Percentiles rank a stretch among this genome's conserved stretches.
phyloP scores from a whole-genome alignment of 345 rosid genomes.

The Aquilaria malaccensis region DNA sequence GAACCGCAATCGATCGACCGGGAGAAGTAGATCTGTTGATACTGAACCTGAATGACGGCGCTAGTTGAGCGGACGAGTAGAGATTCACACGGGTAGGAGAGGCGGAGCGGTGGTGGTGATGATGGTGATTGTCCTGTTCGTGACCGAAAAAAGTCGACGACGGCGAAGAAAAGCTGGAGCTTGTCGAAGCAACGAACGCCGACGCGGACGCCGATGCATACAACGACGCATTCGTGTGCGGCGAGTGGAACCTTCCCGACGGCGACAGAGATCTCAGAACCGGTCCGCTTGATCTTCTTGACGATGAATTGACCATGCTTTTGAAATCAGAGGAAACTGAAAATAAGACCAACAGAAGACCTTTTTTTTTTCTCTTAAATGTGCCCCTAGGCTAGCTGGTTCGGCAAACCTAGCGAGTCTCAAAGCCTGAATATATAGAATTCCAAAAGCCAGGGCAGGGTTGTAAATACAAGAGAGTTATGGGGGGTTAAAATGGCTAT shows the following conservation, averaged over 20 bases:
- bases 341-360: not conserved
- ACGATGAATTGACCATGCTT: slow-evolving; percentile 31
- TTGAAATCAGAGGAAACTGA: not conserved
- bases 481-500: slow-evolving; percentile 7
- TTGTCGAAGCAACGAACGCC: slow-evolving; percentile 54
- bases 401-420: slow-evolving; percentile 76
- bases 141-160: slow-evolving; percentile 33
- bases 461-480: slow-evolving; percentile 9
- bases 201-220: slow-evolving; percentile 43
- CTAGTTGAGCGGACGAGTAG: slow-evolving; percentile 26
- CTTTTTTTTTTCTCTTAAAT: slow-evolving; percentile 3
- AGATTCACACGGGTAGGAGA: slow-evolving; percentile 69
- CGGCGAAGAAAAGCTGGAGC: slow-evolving; percentile 42
- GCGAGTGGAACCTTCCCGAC: slow-evolving; percentile 30
- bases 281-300: slow-evolving; percentile 47
- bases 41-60: slow-evolving; percentile 48
- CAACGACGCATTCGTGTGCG: slow-evolving; percentile 11
- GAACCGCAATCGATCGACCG: slow-evolving; percentile 39
- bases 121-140: not conserved
- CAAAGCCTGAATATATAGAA: slow-evolving; percentile 45
- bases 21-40: slow-evolving; percentile 52
- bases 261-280: slow-evolving; percentile 54
- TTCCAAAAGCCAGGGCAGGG: slow-evolving; percentile 8
- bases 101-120: slow-evolving; percentile 40
- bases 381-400: slow-evolving; percentile 39